Evolutionary conservation across 2,329 filamentous ascomycete genomes (phyloP).

Genomic region (Penicillium sp.): DNA sequence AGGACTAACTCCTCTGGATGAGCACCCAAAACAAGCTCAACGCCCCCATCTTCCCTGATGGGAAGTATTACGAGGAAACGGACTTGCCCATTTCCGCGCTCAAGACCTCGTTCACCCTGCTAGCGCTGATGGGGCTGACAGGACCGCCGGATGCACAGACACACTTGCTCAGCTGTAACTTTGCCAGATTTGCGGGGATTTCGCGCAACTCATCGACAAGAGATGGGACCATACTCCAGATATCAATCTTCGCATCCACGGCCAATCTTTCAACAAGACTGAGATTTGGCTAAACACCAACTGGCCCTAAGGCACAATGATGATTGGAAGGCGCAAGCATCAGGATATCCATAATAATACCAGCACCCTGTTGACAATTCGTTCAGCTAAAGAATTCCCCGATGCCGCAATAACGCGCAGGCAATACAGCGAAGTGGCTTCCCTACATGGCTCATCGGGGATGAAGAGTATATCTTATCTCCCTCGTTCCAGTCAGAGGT

Average conservation of each 20-base stretch:
- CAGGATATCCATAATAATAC: not conserved
- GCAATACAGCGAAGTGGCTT: not conserved
- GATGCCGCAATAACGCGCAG: not conserved
- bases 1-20: slow-evolving; percentile 6
- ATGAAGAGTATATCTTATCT: not conserved
- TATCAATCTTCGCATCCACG: not conserved
- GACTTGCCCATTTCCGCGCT: slow-evolving; percentile 8
- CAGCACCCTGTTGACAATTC: not conserved
- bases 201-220: not conserved
- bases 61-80: slow-evolving; percentile 6
- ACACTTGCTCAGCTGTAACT: not conserved
- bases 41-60: slow-evolving; percentile 1
- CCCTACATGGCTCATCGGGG: not conserved
- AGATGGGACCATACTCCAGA: not conserved
- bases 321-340: not conserved
- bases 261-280: not conserved
- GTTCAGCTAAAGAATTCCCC: not conserved
- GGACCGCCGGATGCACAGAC: not conserved
- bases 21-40: slow-evolving; percentile 6
- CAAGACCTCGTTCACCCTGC: not conserved
- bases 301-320: not conserved
- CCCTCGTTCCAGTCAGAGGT: not conserved
- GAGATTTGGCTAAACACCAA: not conserved
- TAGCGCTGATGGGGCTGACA: not conserved
- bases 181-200: not conserved